Percentiles rank a stretch among this genome's conserved stretches.
Conservation (phyloP, 2,329 filamentous ascomycete genomes). For the Pseudodiploospora longispora region DNA sequence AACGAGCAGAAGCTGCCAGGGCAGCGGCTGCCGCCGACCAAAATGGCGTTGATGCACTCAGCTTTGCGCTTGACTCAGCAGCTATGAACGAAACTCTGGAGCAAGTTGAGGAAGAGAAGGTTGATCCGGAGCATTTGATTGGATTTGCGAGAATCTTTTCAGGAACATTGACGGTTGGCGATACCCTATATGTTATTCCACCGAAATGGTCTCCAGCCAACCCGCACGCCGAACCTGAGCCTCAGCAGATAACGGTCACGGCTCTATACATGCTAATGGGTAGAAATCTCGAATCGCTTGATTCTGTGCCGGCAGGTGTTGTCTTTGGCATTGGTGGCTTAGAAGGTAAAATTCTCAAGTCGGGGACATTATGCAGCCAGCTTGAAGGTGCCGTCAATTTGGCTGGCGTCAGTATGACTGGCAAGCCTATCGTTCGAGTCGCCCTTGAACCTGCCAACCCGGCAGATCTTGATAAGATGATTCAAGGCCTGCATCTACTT, state of each 20-base stretch:
- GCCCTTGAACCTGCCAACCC: slow-evolving; percentile 91
- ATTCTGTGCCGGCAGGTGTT: slow-evolving; percentile 82
- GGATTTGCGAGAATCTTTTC: slow-evolving; percentile 94
- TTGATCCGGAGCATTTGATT: slow-evolving; percentile 79
- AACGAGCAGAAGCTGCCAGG: slow-evolving; percentile 78
- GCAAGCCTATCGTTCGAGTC: slow-evolving; percentile 89
- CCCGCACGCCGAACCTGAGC: slow-evolving; percentile 62
- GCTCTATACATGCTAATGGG: slow-evolving; percentile 96
- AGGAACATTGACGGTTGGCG: slow-evolving; percentile 79
- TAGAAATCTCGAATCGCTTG: slow-evolving; percentile 71
- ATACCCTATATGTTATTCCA: slow-evolving; percentile 81
- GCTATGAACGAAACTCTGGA: slow-evolving; percentile 46
- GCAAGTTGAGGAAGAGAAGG: slow-evolving; percentile 46
- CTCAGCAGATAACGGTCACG: slow-evolving; percentile 75
- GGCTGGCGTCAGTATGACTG: slow-evolving; percentile 71
- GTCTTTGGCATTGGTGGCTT: slow-evolving; percentile 93
- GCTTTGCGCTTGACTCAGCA: slow-evolving; percentile 52
- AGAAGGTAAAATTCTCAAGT: slow-evolving; percentile 90
- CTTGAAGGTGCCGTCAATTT: slow-evolving; percentile 82
- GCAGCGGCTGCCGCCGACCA: slow-evolving; percentile 55
- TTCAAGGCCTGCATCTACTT: slow-evolving; percentile 73
- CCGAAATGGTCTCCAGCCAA: slow-evolving; percentile 86
- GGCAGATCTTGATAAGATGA: slow-evolving; percentile 89
- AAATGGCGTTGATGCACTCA: slow-evolving; percentile 46
- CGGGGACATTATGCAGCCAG: slow-evolving; percentile 84